phyloP scores from a whole-genome alignment of 169 alveolate genomes.

The Theileria annulata region DNA sequence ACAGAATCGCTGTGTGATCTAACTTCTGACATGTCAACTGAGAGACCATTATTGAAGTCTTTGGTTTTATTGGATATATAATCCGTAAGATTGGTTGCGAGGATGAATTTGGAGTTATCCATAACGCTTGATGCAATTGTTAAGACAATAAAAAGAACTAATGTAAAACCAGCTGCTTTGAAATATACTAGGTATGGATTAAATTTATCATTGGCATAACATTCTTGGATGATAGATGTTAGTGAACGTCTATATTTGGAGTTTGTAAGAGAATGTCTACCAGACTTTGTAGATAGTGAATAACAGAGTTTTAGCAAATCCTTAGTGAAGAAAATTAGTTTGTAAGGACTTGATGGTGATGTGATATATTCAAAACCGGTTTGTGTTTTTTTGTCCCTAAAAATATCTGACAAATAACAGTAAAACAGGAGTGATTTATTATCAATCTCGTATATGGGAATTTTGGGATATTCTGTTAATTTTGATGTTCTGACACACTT shows the following conservation, averaged over 20 bases:
- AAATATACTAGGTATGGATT: not conserved
- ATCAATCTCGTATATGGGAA: not conserved
- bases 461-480: not conserved
- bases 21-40: not conserved
- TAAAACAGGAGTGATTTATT: not conserved
- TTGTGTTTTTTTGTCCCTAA: not conserved
- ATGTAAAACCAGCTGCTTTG: not conserved
- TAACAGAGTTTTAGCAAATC: slow-evolving; percentile 1
- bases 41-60: not conserved
- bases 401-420: not conserved
- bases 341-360: not conserved
- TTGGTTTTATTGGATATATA: not conserved
- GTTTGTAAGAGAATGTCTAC: not conserved
- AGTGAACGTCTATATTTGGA: not conserved
- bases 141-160: not conserved
- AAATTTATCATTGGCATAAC: not conserved
- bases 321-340: not conserved
- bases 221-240: not conserved
- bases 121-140: not conserved
- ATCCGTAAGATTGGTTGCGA: not conserved
- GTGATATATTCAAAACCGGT: not conserved
- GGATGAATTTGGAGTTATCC: not conserved
- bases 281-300: not conserved
- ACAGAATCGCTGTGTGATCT: slow-evolving; percentile 1
- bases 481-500: not conserved